phyloP scores from a whole-genome alignment of 495 filamentous ascomycete genomes.

The Bacidia rubella region DNA sequence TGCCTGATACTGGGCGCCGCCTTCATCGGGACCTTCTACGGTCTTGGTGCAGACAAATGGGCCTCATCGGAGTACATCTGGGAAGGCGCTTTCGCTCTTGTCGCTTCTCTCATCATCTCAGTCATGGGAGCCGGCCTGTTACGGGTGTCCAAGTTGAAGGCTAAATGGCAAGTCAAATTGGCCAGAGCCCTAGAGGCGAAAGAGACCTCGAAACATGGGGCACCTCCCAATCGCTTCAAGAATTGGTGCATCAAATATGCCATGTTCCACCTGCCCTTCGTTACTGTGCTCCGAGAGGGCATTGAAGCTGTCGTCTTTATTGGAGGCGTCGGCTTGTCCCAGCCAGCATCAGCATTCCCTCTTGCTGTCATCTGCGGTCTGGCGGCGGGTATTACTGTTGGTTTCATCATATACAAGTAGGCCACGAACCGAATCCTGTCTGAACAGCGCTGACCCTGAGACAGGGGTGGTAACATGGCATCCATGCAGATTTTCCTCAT shows the following conservation, averaged over 20 bases:
- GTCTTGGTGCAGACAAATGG: slow-evolving; percentile 51
- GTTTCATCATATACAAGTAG: slow-evolving; percentile 68
- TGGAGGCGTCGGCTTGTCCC: slow-evolving; percentile 62
- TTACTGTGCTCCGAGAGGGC: slow-evolving; percentile 73
- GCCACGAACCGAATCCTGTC: slow-evolving; percentile 20
- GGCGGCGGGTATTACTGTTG: slow-evolving; percentile 44
- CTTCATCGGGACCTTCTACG: slow-evolving; percentile 72
- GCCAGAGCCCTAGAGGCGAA: slow-evolving; percentile 47
- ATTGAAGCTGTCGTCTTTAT: slow-evolving; percentile 74
- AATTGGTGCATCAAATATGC: slow-evolving; percentile 58
- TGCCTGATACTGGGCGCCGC: slow-evolving; percentile 56
- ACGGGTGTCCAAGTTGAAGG: slow-evolving; percentile 71
- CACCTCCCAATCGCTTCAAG: slow-evolving; percentile 35
- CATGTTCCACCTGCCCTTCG: slow-evolving; percentile 71
- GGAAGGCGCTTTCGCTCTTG: slow-evolving; percentile 60
- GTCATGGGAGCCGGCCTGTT: slow-evolving; percentile 66
- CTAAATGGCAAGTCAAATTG: slow-evolving; percentile 76
- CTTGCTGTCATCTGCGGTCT: slow-evolving; percentile 59
- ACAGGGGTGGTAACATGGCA: slow-evolving; percentile 46
- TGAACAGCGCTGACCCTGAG: neutral
- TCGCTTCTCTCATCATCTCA: slow-evolving; percentile 65
- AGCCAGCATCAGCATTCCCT: slow-evolving; percentile 60
- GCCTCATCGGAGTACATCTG: slow-evolving; percentile 55
- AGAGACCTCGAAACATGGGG: slow-evolving; percentile 21
- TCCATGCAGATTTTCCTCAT: slow-evolving; percentile 70